Evolutionary conservation across 345 rosid genomes (phyloP), one percentile per base, ranked within the genome.

Genomic region (Salix purpurea): DNA sequence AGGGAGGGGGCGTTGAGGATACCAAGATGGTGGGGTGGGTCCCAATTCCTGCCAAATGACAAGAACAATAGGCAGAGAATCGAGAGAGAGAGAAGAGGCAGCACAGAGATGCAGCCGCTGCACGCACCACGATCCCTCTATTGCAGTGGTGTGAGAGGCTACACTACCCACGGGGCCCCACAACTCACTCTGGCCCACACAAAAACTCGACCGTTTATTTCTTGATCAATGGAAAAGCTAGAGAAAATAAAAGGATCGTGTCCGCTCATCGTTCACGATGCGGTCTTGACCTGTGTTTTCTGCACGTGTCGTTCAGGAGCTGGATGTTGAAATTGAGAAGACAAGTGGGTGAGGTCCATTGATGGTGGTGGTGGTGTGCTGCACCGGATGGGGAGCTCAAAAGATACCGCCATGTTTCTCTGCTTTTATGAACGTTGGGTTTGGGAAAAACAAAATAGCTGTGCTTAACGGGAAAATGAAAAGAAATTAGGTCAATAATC

Each of bases 21-120:
- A 75, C 48, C 74, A 65, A 74, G 82, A 37, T 60, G 58, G 34
- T 69, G 65, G 24, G 44, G 61, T 64, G 71, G 82, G 82, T 26
- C 66, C 82, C 65, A 4, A 28, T 21, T 52, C 44, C 44, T 21
- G 68, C 50, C 19, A 18, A 37, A 12, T 68, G 72, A 72, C 67
- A 78, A 72, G 76, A 73, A 40, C 36, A 13, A 73, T 9, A 56
- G 24, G 18, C 12, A 23, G 62, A 58, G 58, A 36, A 14, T 28
- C 14, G 42, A 52, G 62, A 70, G 61, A 26, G 37, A 70, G n/a
- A 34, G 36, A 70, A 12, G 44, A 48, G 36, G 1, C 12, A 8
- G 40, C n/a, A 8, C 12, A 37, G 16, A 37, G n/a, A 67, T 8
- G 39, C 4, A 26, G 46, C 76, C 36, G 54, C 67, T 72, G 75